A percentile compares a stretch with the other conserved stretches of the same genome.
Conservation (phyloP, 1,139 yeast genomes). For the Candida sanyaensis region DNA sequence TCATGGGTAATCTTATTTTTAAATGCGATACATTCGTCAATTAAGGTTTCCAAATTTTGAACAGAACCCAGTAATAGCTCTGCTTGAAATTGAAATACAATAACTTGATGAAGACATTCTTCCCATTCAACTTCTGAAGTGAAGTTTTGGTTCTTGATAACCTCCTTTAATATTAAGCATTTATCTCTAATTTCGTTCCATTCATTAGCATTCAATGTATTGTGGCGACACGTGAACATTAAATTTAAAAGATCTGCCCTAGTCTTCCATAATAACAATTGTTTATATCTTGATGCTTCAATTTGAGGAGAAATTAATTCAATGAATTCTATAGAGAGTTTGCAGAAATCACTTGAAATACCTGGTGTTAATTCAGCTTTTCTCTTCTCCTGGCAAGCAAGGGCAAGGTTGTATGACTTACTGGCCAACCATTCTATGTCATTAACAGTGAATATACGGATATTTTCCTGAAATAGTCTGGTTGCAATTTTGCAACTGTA, state of each 20-base stretch:
- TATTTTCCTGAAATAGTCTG: background rate
- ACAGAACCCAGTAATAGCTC: constrained; percentile 13
- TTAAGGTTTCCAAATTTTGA: constrained; percentile 8
- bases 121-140: constrained; percentile 7
- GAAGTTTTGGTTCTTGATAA: background rate
- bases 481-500: constrained; percentile 11
- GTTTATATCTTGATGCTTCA: constrained; percentile 3
- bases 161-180: constrained; percentile 8
- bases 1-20: constrained; percentile 3
- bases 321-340: constrained; percentile 9
- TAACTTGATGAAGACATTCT: constrained; percentile 4
- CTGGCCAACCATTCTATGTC: constrained; percentile 24
- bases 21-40: constrained; percentile 6
- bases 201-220: background rate
- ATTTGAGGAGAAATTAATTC: constrained; percentile 7
- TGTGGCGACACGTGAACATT: constrained; percentile 3
- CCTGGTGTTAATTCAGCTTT: no score
- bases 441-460: constrained; percentile 7
- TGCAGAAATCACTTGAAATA: constrained; percentile 8
- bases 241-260: constrained; percentile 10
- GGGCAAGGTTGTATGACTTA: constrained; percentile 16
- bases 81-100: constrained; percentile 10
- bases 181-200: constrained; percentile 13
- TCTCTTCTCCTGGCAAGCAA: constrained; percentile 12
- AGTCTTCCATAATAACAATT: constrained; percentile 12